Evolutionary conservation across 176 grass and related monocot genomes (phyloP).

Genomic region (Microstegium vimineum): DNA sequence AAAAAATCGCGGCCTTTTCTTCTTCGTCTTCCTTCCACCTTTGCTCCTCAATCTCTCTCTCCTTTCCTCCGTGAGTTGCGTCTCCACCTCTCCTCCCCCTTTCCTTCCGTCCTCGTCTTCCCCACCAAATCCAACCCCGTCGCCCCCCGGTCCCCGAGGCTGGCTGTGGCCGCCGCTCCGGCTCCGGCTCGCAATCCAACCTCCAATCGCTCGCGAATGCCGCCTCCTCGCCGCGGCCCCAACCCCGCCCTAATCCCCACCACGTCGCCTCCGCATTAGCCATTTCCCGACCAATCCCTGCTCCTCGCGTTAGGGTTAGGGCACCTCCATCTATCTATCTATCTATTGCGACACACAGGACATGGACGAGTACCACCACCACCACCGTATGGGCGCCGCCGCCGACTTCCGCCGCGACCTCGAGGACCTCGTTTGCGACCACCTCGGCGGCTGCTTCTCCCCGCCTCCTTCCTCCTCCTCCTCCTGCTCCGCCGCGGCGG

Average conservation of each 20-base stretch:
- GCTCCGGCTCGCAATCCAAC: neutral
- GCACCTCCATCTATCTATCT: neutral
- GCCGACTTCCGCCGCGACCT: slow-evolving; percentile 91
- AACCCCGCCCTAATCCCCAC: slow-evolving; percentile 26
- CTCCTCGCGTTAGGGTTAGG: neutral
- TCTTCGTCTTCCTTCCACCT: neutral
- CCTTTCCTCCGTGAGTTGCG: slow-evolving; percentile 36
- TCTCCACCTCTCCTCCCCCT: neutral
- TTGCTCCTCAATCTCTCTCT: neutral
- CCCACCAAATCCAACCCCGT: slow-evolving; percentile 1
- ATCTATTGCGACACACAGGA: neutral
- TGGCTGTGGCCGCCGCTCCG: neutral
- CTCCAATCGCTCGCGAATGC: slow-evolving; percentile 25
- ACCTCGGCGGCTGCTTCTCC: slow-evolving; percentile 80
- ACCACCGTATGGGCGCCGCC: slow-evolving; percentile 63
- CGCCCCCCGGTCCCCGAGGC: neutral
- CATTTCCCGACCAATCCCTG: neutral
- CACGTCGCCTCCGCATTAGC: slow-evolving; percentile 31
- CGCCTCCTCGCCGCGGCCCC: neutral
- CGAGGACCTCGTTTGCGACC: slow-evolving; percentile 97
- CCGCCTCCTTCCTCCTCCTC: slow-evolving; percentile 61
- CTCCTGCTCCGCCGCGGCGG: slow-evolving; percentile 36
- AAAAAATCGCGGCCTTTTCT: neutral
- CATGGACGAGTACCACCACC: slow-evolving; percentile 53
- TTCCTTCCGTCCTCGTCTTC: neutral